phyloP scores from a whole-genome alignment of 2,329 filamentous ascomycete species.

The Aureobasidium vineae region DNA sequence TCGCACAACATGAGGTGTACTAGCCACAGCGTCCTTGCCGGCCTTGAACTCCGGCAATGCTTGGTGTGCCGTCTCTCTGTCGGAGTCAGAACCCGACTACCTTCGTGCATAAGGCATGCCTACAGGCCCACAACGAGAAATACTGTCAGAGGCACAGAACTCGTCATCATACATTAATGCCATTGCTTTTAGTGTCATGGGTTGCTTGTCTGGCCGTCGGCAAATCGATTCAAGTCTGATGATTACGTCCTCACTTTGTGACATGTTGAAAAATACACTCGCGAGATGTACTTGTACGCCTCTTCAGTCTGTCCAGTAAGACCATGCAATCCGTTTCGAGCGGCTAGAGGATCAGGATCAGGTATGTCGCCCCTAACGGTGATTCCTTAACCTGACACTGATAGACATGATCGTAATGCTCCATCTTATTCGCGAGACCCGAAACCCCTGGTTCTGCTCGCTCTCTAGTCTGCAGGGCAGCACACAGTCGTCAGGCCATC shows the following conservation, averaged over 20 bases:
- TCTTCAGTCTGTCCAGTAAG: neutral
- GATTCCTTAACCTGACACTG: neutral
- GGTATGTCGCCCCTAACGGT: neutral
- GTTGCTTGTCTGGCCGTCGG: neutral
- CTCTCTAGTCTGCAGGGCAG: neutral
- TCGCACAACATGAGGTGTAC: neutral
- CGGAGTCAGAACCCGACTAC: neutral
- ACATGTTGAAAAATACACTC: slow-evolving; percentile 17
- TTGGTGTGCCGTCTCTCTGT: neutral
- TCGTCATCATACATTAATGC: neutral
- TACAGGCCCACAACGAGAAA: neutral
- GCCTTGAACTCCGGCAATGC: neutral
- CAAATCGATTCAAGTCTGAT: neutral
- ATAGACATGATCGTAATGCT: neutral
- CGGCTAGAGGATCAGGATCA: neutral
- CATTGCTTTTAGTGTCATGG: neutral
- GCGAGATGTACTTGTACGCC: neutral
- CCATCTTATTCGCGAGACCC: neutral
- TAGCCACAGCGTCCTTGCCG: neutral
- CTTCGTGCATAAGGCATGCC: neutral
- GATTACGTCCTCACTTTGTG: slow-evolving; percentile 1
- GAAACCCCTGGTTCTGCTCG: neutral
- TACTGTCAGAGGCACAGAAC: neutral
- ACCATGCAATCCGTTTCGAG: neutral
- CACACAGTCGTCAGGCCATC: neutral